These are phyloP conservation scores for Athelia psychrophila DNA, from an alignment of 1,284 basidiomycete species.

Conservation along the genomic window DNA sequence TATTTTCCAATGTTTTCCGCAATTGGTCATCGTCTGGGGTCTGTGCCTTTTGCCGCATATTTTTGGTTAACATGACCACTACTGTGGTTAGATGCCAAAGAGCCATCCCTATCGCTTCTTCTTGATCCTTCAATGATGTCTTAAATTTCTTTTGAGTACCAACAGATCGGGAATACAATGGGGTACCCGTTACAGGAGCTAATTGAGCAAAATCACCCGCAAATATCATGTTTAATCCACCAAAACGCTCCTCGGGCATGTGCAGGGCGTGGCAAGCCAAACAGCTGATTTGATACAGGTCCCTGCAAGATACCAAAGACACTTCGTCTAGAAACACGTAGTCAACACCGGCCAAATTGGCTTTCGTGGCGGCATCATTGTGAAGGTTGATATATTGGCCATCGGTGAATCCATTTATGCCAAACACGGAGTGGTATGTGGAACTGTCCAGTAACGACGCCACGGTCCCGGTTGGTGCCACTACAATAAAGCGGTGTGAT, in stretches of 20 bases:
- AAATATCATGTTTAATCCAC: slow-evolving; percentile 15
- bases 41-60: slow-evolving; percentile 28
- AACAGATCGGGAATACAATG: slow-evolving; percentile 18
- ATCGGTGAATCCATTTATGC: slow-evolving; percentile 13
- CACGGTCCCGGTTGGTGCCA: slow-evolving; percentile 36
- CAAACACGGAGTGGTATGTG: slow-evolving; percentile 35
- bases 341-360: slow-evolving; percentile 20
- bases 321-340: slow-evolving; percentile 36
- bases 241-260: neutral
- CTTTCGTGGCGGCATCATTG: slow-evolving; percentile 4
- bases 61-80: slow-evolving; percentile 29
- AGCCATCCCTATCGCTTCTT: slow-evolving; percentile 22
- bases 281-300: slow-evolving; percentile 19
- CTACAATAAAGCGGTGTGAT: slow-evolving; percentile 20
- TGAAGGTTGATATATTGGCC: neutral
- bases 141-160: slow-evolving; percentile 1
- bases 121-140: slow-evolving; percentile 10
- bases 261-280: neutral
- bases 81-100: slow-evolving; percentile 30
- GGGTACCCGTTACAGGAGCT: slow-evolving; percentile 6
- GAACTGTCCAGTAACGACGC: slow-evolving; percentile 32
- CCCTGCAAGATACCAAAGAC: slow-evolving; percentile 30
- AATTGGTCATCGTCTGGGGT: slow-evolving; percentile 3
- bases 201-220: slow-evolving; percentile 20
- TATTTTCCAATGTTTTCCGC: slow-evolving; percentile 11